Evolutionary conservation across 768 basidiomycete species (phyloP).

Genomic region (Gymnopilus junonius): DNA sequence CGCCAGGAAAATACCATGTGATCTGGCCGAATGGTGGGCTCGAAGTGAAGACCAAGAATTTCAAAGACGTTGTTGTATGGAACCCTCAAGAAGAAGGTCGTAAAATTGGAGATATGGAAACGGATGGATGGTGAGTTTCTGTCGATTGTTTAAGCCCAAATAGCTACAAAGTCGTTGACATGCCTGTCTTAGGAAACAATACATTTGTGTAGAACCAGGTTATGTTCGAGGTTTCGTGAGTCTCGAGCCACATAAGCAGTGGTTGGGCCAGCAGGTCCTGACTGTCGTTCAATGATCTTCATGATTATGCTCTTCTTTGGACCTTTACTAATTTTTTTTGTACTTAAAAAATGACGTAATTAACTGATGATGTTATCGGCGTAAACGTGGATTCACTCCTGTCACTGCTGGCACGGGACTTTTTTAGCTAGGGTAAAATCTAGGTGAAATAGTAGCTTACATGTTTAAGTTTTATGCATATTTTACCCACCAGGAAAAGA

Average conservation of each 20-base stretch:
- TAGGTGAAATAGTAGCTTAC: background rate
- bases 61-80: constrained; percentile 92
- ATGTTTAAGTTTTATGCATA: background rate
- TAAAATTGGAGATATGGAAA: constrained; percentile 90
- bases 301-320: background rate
- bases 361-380: too few relatives aligned
- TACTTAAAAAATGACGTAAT: too few relatives aligned
- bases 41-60: constrained; percentile 51
- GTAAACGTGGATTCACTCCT: too few relatives aligned
- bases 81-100: constrained; percentile 82
- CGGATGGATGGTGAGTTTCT: constrained; percentile 73
- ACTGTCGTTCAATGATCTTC: constrained; percentile 38
- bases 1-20: constrained; percentile 57
- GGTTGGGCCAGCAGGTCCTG: constrained; percentile 79
- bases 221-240: constrained; percentile 73
- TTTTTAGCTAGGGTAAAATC: background rate
- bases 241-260: constrained; percentile 66
- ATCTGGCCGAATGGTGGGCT: constrained; percentile 63
- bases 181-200: constrained; percentile 62
- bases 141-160: background rate
- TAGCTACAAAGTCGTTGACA: background rate
- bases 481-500: background rate
- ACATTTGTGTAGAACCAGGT: constrained; percentile 93
- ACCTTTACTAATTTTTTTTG: too few relatives aligned
- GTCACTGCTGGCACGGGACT: background rate